Evolutionary conservation across 1,284 basidiomycete genomes (phyloP).

Genomic region (Ustilago crameri): DNA sequence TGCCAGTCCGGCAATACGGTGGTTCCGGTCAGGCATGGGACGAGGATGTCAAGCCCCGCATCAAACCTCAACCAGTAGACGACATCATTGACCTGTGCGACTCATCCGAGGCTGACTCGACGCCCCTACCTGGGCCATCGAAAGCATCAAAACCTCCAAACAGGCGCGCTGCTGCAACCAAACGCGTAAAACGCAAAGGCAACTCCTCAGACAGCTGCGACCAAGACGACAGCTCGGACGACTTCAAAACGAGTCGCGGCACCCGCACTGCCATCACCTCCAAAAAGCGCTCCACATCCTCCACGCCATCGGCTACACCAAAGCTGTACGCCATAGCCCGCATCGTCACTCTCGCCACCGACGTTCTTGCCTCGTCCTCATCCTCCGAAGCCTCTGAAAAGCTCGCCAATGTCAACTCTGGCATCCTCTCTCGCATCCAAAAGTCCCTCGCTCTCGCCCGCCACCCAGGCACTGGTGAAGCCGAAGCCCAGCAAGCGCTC

Average conservation of each 20-base stretch:
- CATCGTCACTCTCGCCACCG: conserved; percentile 39
- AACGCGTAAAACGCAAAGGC: not conserved
- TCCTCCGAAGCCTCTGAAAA: conserved; percentile 22
- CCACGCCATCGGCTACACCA: not conserved
- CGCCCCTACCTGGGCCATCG: conserved; percentile 6
- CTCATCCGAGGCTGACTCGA: conserved; percentile 6
- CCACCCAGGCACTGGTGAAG: conserved; percentile 49
- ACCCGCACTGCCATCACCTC: not conserved
- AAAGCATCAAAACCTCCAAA: not conserved
- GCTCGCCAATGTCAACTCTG: conserved; percentile 29
- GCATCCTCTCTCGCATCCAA: conserved; percentile 48
- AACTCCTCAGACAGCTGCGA: not conserved
- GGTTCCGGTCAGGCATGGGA: not conserved
- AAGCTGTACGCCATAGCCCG: conserved; percentile 44
- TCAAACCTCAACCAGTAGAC: conserved; percentile 17
- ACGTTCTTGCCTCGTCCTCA: conserved; percentile 18
- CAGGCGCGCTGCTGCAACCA: not conserved
- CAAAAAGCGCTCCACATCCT: conserved; percentile 1
- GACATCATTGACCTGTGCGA: conserved; percentile 35
- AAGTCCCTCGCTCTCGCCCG: conserved; percentile 51
- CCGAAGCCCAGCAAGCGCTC: conserved; percentile 49
- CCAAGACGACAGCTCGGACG: conserved; percentile 5
- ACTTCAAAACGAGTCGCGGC: conserved; percentile 7
- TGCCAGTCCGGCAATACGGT: conserved; percentile 19
- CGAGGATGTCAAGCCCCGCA: conserved; percentile 3